Base-by-base conservation (phyloP, 768 basidiomycete genomes). In the Cystoderma amianthinum region DNA sequence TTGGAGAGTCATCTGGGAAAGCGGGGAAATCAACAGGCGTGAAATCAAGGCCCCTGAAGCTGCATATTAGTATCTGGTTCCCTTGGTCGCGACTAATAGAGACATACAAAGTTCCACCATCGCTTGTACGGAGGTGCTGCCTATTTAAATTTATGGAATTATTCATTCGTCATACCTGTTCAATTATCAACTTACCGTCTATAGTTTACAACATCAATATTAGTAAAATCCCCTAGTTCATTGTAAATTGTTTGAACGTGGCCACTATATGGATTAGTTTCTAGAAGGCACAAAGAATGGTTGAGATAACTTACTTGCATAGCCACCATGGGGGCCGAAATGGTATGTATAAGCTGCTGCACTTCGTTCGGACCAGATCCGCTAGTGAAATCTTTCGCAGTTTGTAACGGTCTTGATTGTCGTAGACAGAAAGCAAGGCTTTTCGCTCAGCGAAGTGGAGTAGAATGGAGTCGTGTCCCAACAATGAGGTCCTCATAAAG, bases 21-120 rank as follows among this genome's bases (percentile, higher is more conserved):
- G 24, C 28, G 2, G 47, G 42, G 22, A 43, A 40, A 41, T 60
- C 52, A 4, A 59, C 55, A 7, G 69, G 69, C 9, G 71, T 64
- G 18, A 45, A 72, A 68, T 76, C 74, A 12, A 76, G 48, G 5
- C 71, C 72, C 36, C 74, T 74, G 44, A 9, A 36, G 22, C 45
- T 25, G 37, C 32, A 30, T 42, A 28, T 35, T n/a, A 39, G 21
- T 33, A 13, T 12, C 18, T 34, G 17, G 28, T 30, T 9, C n/a
- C 25, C 7, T n/a, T 7, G 25, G 25, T n/a, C 25, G 25, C 25
- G n/a, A 28, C n/a, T 28, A 28, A 28, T 28, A 28, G 10, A 1
- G 30, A n/a, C 15, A 42, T 64, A 73, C 73, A 76, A 41, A 16
- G 72, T 74, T 4, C 74, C 74, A 15, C 73, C 72, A 41, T 74